Conservation (phyloP, 768 basidiomycete species). For the Trametes cinnabarina region DNA sequence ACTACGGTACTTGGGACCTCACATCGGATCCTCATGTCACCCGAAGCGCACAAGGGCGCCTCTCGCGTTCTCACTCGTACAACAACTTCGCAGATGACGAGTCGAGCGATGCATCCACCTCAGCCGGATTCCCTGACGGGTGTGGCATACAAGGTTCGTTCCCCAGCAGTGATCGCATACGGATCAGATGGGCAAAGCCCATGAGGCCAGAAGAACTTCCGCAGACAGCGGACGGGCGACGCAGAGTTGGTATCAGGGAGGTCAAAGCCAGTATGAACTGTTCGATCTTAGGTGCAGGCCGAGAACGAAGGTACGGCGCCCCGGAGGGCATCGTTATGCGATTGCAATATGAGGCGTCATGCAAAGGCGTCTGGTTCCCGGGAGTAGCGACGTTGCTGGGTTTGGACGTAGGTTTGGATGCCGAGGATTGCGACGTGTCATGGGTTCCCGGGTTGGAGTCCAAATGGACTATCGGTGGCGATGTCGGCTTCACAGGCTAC, state of each 20-base stretch:
- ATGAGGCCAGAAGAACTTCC: constrained; percentile 44
- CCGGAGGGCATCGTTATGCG: constrained; percentile 55
- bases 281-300: constrained; percentile 50
- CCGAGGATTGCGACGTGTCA: constrained; percentile 63
- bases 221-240: constrained; percentile 50
- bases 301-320: constrained; percentile 24
- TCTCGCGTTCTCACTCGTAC: constrained; percentile 57
- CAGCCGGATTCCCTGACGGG: constrained; percentile 53
- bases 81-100: constrained; percentile 80
- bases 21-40: constrained; percentile 76
- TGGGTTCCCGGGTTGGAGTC: constrained; percentile 56
- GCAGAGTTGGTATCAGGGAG: constrained; percentile 67
- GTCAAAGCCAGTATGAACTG: constrained; percentile 68
- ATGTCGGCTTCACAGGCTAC: constrained; percentile 69
- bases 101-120: constrained; percentile 67
- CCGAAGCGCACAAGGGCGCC: constrained; percentile 45
- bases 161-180: constrained; percentile 71
- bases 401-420: constrained; percentile 69
- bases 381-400: constrained; percentile 81
- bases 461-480: constrained; percentile 64
- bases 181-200: constrained; percentile 76
- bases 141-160: constrained; percentile 76
- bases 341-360: constrained; percentile 69
- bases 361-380: constrained; percentile 77
- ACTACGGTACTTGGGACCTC: constrained; percentile 67